Base-by-base conservation (phyloP, 306 rosid species). In the Casuarina glauca region DNA sequence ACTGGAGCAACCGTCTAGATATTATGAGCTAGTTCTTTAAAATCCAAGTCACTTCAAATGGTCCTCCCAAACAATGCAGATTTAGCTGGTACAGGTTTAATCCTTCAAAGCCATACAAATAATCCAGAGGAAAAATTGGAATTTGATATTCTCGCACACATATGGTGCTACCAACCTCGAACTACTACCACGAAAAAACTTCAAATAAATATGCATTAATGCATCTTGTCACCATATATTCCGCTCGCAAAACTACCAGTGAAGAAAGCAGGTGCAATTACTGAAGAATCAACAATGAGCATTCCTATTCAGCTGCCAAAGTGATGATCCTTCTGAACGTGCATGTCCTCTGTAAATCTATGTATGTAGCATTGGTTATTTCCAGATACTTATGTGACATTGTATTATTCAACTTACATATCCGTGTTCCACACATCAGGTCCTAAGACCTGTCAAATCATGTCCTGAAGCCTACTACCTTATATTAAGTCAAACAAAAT, bases 391-490 rank as follows among this genome's bases (percentile, higher is more conserved):
- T 79, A 69, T 35, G 26, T 70, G 54, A 78, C 46, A 46, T 42
- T 55, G 32, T 16, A n/a, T 60, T 69, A 74, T 60, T 38, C 32
- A 9, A 54, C 68, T 60, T 68, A 69, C 67, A 70, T 20, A 19
- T 43, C 75, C 76, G 63, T 70, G 58, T 36, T 43, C 76, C 68
- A 36, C 67, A 39, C 45, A 5, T 73, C 60, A 39, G 55, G 46
- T 60, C 26, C 52, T 67, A 69, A 52, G 57, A 39, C 44, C 48
- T 32, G 55, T 70, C 76, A 50, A 51, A 45, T 76, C 72, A 79
- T 26, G 52, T 64, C 62, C 76, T 69, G 6, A 79, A 63, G 81
- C 66, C 55, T 58, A 84, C 69, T 45, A 62, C 74, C 61, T 76
- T 26, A 73, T 42, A 41, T n/a, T 51, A 61, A 58, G 53, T 73